Base-by-base conservation (phyloP, 2,329 filamentous ascomycete species). In the Alternaria sp. region DNA sequence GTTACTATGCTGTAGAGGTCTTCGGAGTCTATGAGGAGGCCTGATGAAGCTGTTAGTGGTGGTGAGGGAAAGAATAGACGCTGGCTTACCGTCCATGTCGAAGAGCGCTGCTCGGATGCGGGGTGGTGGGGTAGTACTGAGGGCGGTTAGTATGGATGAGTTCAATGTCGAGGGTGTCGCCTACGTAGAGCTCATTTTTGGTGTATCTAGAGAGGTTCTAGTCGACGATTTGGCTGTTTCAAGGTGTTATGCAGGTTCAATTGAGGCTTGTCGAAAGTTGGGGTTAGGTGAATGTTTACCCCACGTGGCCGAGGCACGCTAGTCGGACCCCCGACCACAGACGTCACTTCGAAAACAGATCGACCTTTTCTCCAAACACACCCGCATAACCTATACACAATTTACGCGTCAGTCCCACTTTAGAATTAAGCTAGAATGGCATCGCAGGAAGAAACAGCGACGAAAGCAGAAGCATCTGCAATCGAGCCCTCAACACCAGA, bases 31-130 rank as follows among this genome's bases (percentile, higher is more conserved):
- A 99, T 91, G 19, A 99, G 88, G 36, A 99, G 90, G 64, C 96
- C 47, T 51, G 47, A 2, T 6, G 4, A 1, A 2, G 43, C 12
- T 19, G 1, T 45, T 21, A 45, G 43, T 21, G 11, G 19, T 19
- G 43, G 12, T 50, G n/a, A 30, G 25, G n/a, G n/a, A n/a, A n/a
- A n/a, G n/a, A n/a, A n/a, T n/a, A n/a, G n/a, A n/a, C n/a, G n/a
- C n/a, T n/a, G 12, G 17, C 17, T 30, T 51, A 32, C 47, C 96
- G 81, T 99, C 96, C 94, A 98, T 97, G 84, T 99, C 96, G 80
- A 99, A 98, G 69, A 99, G 90, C 81, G 94, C 97, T 71, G 95
- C 96, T 71, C 93, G 88, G 62, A 98, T 86, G 89, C 19, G 92
- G 91, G 80, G 93, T 90, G 77, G 73, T 59, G 72, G 67, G 64